These are phyloP conservation scores for Didymella segeticola DNA, from an alignment of 2,329 filamentous ascomycete species.

Conservation along the genomic window DNA sequence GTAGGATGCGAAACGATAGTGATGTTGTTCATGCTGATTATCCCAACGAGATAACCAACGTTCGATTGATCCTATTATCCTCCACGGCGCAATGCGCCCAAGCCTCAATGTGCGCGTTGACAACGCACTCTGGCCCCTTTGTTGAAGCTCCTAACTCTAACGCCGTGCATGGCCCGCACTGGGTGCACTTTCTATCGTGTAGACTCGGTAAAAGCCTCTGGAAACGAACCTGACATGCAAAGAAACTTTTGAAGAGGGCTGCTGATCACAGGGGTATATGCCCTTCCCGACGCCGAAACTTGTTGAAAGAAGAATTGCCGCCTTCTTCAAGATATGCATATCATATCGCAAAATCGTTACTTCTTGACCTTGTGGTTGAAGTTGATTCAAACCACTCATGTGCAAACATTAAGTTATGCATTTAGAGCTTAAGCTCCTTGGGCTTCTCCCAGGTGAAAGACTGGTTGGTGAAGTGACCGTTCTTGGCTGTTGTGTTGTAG, in stretches of 20 bases:
- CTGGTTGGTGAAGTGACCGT: slow-evolving; percentile 99
- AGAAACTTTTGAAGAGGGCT: slow-evolving; percentile 44
- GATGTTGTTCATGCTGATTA: slow-evolving; percentile 6
- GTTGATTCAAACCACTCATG: slow-evolving; percentile 51
- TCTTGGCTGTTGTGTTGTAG: slow-evolving; percentile 98
- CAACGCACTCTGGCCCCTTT: slow-evolving; percentile 34
- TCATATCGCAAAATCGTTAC: slow-evolving; percentile 38
- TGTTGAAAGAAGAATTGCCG: slow-evolving; percentile 50
- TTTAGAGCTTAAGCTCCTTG: slow-evolving; percentile 90
- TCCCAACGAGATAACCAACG: slow-evolving; percentile 8
- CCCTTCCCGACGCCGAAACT: slow-evolving; percentile 49
- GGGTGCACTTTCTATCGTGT: slow-evolving; percentile 24
- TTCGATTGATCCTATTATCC: slow-evolving; percentile 15
- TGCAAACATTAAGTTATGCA: slow-evolving; percentile 37
- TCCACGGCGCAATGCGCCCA: slow-evolving; percentile 19
- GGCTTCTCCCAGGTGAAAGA: slow-evolving; percentile 98
- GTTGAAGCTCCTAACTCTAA: slow-evolving; percentile 34
- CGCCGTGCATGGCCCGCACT: slow-evolving; percentile 27
- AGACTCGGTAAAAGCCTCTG: slow-evolving; percentile 39
- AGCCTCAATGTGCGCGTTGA: slow-evolving; percentile 36
- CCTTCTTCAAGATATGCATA: slow-evolving; percentile 48
- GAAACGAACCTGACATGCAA: slow-evolving; percentile 32
- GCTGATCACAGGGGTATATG: slow-evolving; percentile 42
- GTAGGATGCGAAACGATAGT: not conserved
- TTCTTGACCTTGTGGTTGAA: slow-evolving; percentile 45